Conservation (phyloP, 2,329 filamentous ascomycete species). For the Pezicula neosporulosa region DNA sequence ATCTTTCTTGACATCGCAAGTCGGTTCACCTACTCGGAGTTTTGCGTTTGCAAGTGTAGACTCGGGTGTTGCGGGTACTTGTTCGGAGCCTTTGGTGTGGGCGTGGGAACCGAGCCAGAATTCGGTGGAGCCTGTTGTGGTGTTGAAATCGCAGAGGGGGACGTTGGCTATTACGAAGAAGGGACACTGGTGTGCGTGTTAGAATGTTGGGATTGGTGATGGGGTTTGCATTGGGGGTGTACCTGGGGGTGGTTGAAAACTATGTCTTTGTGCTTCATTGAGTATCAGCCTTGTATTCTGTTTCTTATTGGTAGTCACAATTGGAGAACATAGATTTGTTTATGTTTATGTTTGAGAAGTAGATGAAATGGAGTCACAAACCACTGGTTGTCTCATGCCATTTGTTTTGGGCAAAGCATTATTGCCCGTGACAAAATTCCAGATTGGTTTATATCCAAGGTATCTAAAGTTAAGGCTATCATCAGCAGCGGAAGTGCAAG, state of each 20-base stretch:
- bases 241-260: constrained; percentile 31
- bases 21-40: constrained; percentile 50
- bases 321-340: too few relatives aligned
- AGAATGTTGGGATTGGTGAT: too few relatives aligned
- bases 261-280: constrained; percentile 31
- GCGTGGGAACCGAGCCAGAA: constrained; percentile 39
- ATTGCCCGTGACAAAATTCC: constrained; percentile 38
- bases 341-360: too few relatives aligned
- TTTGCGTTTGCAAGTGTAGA: constrained; percentile 24
- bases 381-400: constrained; percentile 32
- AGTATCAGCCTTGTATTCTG: too few relatives aligned
- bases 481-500: background rate
- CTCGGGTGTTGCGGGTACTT: constrained; percentile 24
- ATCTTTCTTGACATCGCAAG: constrained; percentile 36
- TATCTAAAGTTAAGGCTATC: constrained; percentile 27
- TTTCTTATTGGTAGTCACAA: too few relatives aligned
- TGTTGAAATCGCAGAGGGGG: constrained; percentile 32
- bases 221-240: constrained; percentile 2
- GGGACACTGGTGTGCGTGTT: constrained; percentile 20
- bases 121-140: constrained; percentile 33
- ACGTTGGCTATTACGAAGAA: constrained; percentile 38
- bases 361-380: too few relatives aligned
- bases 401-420: constrained; percentile 33
- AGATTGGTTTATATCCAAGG: constrained; percentile 35
- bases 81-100: constrained; percentile 27